Evolutionary conservation across 805 yeast species (phyloP), one percentile per base, ranked within the genome.

Genomic region (Danielia oregonensis): DNA sequence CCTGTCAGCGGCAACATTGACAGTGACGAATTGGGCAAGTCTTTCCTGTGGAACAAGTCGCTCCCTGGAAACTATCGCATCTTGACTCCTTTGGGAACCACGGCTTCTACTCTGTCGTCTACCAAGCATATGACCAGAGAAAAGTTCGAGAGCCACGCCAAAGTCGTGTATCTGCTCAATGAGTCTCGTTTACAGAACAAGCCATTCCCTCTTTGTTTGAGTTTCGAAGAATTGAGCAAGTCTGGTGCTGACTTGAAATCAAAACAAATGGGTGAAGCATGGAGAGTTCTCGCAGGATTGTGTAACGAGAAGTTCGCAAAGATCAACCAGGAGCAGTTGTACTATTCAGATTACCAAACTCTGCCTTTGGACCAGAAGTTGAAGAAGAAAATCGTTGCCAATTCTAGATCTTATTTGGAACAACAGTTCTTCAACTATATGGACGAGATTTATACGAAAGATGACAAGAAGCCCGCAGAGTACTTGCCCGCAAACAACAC

Each of bases 121-220:
- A 44, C 60, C 14, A 59, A 57, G 36, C 64, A 62, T 28, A 46
- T 61, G 46, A 63, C 55, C 43, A 71, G 61, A 57, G 74, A 76
- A 29, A 79, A 79, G 50, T 85, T 85, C 49, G 93, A 84, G 51
- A 72, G 72, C 33, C 80, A 81, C 54, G 95, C 95, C 0, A 77
- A 74, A 39, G 77, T 82, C 9, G 71, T 87, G 18, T 77, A 80
- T 47, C 73, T 74, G 25, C 70, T 87, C 47, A 88, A 87, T 55
- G 82, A 83, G 44, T 63, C 81, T 17, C 70, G 95, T 45, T 76
- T 82, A 45, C 54, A 62, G 3, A 56, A 64, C 25, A 63, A 64
- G 12, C 61, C 68, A 13, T 83, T 78, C 51, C 78, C 82, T 7
- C 49, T 87, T 15, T 68, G 81, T 15, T 57, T 72, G 13, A 82